Evolutionary conservation across 176 grass and related monocot genomes (phyloP).

Genomic region (Hsuehochloa calcarea): DNA sequence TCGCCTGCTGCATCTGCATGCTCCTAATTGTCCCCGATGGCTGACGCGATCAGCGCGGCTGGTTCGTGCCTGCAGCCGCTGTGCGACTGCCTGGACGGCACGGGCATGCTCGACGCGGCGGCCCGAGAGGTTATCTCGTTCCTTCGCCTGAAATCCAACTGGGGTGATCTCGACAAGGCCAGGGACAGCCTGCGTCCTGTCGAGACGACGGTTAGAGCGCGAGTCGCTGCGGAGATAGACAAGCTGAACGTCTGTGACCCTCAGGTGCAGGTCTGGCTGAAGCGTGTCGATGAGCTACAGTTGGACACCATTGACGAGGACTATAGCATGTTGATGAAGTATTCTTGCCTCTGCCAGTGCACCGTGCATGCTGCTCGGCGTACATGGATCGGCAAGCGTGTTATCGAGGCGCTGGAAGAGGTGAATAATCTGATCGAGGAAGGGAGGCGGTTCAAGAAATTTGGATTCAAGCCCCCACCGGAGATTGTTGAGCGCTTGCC

Average conservation of each 20-base stretch:
- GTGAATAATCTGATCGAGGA: slow-evolving; percentile 36
- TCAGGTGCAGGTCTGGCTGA: slow-evolving; percentile 50
- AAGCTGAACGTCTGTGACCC: slow-evolving; percentile 44
- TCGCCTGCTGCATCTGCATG: background rate
- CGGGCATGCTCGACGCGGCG: slow-evolving; percentile 13
- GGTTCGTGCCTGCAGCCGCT: slow-evolving; percentile 28
- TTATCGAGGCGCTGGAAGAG: slow-evolving; percentile 31
- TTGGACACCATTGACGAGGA: slow-evolving; percentile 34
- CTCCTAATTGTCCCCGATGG: background rate
- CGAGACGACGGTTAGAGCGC: background rate
- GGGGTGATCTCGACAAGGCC: slow-evolving; percentile 27
- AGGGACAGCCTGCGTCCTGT: slow-evolving; percentile 11
- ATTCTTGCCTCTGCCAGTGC: slow-evolving; percentile 46
- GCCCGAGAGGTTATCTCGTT: slow-evolving; percentile 32
- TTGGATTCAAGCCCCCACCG: slow-evolving; percentile 30
- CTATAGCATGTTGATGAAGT: background rate
- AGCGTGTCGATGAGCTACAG: slow-evolving; percentile 23
- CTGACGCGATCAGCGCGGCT: background rate
- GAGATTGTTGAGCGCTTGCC: slow-evolving; percentile 18
- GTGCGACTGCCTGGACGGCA: slow-evolving; percentile 27
- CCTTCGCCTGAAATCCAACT: slow-evolving; percentile 43
- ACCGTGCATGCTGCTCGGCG: slow-evolving; percentile 32
- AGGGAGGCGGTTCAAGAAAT: slow-evolving; percentile 17
- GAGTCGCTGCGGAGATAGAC: background rate
- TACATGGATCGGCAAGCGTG: slow-evolving; percentile 26